Evolutionary conservation across 208 protist genomes (phyloP).

Genomic region (Strigomonas galati): DNA sequence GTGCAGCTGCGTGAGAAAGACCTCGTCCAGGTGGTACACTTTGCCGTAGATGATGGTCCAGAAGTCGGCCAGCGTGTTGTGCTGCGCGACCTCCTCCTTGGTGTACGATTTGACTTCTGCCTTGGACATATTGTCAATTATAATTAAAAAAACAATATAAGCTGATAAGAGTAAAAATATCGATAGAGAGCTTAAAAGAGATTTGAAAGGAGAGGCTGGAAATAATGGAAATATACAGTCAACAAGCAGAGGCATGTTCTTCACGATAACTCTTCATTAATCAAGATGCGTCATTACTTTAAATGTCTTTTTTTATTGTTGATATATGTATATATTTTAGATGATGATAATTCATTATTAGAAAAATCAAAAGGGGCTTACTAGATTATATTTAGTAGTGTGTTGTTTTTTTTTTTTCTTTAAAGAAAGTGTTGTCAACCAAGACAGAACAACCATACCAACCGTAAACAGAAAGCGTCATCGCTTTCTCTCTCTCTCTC

Average conservation of each 20-base stretch:
- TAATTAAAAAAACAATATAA: conserved; percentile 11
- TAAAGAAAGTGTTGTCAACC: neutral
- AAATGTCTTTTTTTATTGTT: no score
- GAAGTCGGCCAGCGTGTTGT: conserved; percentile 39
- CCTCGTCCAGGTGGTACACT: conserved; percentile 36
- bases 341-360: no score
- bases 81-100: conserved; percentile 29
- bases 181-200: neutral
- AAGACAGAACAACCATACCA: no score
- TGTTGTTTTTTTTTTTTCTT: conserved; percentile 7
- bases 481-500: no score
- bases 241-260: no score
- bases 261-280: no score
- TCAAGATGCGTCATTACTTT: no score
- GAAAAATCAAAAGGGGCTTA: no score
- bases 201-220: neutral
- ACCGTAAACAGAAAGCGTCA: no score
- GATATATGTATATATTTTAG: no score
- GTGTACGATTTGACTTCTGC: conserved; percentile 21
- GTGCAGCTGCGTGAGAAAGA: conserved; percentile 28
- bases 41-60: conserved; percentile 48
- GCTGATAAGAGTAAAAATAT: conserved; percentile 7
- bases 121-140: neutral
- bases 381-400: no score
- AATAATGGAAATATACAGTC: neutral